Evolutionary conservation across 2,329 filamentous ascomycete genomes (phyloP), one percentile per base, ranked within the genome.

Genomic region (Neoarthrinium moseri): DNA sequence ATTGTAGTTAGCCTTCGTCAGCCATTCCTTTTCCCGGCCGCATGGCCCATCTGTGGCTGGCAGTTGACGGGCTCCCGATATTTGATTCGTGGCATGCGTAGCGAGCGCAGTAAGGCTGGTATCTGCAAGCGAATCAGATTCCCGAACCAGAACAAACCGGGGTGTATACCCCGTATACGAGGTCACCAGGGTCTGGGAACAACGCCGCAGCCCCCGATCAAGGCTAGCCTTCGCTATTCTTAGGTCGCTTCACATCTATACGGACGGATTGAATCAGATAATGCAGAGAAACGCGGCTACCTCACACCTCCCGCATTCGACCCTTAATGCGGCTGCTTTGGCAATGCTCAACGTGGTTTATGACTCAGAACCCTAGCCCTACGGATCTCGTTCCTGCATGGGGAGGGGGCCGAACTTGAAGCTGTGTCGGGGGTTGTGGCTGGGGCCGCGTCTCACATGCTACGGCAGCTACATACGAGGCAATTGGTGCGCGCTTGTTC

Each of bases 141-240:
- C 11, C 17, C 18, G 8, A 20, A 21, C 6, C 35, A n/a, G 35
- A 10, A 37, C 10, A 23, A 18, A n/a, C 35, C 35, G 35, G 35
- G 35, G 35, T 20, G 18, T 37, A 5, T 10, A 35, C 13, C 35
- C 35, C 35, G 35, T 37, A 37, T 22, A 37, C 35, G 35, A 37
- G 35, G 18, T 37, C n/a, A 8, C 8, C n/a, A n/a, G 26, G 26
- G 26, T 11, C 10, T 23, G 6, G 35, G 20, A 37, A n/a, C 8
- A 13, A 18, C 17, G 17, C 15, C 35, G 18, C 5, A 37, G 18
- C n/a, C 8, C 26, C 26, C 8, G 26, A 29, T n/a, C 7, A 18
- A 21, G 20, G 18, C 17, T 37, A 21, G 20, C 17, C 4, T 20
- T 10, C n/a, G 18, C 35, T 37, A 37, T 37, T 37, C 35, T 22